Evolutionary conservation across 805 yeast species (phyloP), one percentile per base, ranked within the genome.

Genomic region (Yarrowia bubula): DNA sequence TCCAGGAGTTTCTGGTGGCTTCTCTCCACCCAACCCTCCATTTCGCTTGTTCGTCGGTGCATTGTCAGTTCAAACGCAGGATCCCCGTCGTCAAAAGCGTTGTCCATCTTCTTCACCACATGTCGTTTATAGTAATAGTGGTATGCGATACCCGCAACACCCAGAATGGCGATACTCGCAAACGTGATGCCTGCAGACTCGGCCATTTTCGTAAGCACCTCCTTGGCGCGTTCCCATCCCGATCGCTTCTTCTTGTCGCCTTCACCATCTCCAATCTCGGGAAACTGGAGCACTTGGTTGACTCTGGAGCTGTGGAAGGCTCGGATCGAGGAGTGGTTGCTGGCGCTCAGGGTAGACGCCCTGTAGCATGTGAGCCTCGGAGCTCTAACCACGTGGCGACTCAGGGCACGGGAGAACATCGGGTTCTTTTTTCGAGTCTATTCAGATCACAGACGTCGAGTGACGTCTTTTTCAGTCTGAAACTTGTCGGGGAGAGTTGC

Each of bases 101-200:
- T 69, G 61, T 83, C 82, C 79, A 89, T 88, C 72, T 89, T 88
- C 58, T 78, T 77, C 22, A 87, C 72, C 0, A 89, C 91, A 69
- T 84, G 88, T 3, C 68, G 57, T 48, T 82, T 78, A 74, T 89
- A 89, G 55, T 83, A 76, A 51, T 79, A 78, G 72, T 89, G 96
- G 72, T 89, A 89, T 13, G 83, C 70, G n/a, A 84, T 71, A 1
- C 96, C 96, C 2, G 93, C 88, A 1, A 84, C 75, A 0, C 89
- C 93, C 15, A 90, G 78, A 41, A 89, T 84, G 1, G 84, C 80
- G 39, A 89, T 74, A 2, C 92, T 86, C 14, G 90, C 84, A 51
- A 88, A 77, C 15, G 92, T 88, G 50, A 89, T 84, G 2, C 89
- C 85, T 0, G 86, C 85, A 0, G 95, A 85, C 72, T 89, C 95